These are phyloP conservation scores for Venturia carpophila DNA, from an alignment of 2,329 filamentous ascomycete genomes.

Conservation along the genomic window DNA sequence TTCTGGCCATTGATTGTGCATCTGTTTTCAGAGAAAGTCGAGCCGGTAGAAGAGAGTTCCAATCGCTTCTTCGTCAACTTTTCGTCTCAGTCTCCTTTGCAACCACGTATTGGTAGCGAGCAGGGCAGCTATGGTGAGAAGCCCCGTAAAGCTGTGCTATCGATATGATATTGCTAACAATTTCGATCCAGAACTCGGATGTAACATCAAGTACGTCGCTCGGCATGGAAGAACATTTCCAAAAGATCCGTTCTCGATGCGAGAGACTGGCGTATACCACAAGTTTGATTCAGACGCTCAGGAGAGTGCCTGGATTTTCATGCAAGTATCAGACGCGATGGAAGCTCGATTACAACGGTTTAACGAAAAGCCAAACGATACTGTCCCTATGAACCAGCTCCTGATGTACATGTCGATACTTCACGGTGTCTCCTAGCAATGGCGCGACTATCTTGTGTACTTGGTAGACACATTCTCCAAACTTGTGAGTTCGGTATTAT, in stretches of 20 bases:
- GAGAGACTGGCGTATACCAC: constrained; percentile 21
- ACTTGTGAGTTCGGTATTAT: constrained; percentile 16
- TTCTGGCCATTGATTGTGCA: constrained; percentile 20
- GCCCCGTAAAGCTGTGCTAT: too few relatives aligned
- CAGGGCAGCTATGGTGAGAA: neutral
- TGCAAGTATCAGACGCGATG: neutral
- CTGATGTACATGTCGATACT: neutral
- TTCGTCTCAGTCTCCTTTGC: neutral
- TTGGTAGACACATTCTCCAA: neutral
- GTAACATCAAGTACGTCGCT: constrained; percentile 22
- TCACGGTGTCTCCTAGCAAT: neutral
- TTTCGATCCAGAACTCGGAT: constrained; percentile 18
- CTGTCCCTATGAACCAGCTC: neutral
- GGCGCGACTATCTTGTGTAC: neutral
- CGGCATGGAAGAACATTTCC: constrained; percentile 20
- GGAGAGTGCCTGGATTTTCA: neutral
- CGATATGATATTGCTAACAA: neutral
- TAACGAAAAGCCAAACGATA: neutral
- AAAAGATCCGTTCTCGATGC: constrained; percentile 21
- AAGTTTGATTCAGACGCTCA: constrained; percentile 19
- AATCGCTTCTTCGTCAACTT: constrained; percentile 1
- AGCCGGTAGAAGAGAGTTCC: constrained; percentile 21
- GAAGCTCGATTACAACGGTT: neutral
- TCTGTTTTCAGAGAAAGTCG: constrained; percentile 20
- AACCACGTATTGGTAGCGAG: neutral